phyloP scores from a whole-genome alignment of 192 early-diverging fungal species.

The Umbelopsis sp. region DNA sequence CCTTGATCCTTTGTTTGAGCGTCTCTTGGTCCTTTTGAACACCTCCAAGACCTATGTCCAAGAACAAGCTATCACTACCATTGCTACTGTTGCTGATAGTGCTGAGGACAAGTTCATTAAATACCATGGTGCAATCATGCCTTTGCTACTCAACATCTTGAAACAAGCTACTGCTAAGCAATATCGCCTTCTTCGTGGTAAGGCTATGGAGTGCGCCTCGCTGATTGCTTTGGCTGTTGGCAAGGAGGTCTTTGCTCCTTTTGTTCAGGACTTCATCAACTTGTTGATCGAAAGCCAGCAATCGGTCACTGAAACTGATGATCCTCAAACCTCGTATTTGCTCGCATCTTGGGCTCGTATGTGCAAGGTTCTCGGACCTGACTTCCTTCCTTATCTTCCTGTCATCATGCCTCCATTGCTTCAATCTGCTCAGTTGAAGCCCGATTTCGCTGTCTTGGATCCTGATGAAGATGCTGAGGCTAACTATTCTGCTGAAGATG shows the following conservation, averaged over 20 bases:
- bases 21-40: constrained; percentile 81
- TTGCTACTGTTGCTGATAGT: constrained; percentile 95
- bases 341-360: constrained; percentile 95
- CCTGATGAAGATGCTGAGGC: constrained; percentile 72
- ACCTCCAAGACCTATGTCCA: constrained; percentile 91
- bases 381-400: constrained; percentile 92
- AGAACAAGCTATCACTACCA: constrained; percentile 98
- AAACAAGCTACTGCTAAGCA: constrained; percentile 82
- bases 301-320: constrained; percentile 83
- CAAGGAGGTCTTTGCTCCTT: constrained; percentile 80
- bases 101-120: constrained; percentile 89
- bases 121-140: constrained; percentile 96
- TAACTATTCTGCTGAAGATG: constrained; percentile 93
- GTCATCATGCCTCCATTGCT: constrained; percentile 94
- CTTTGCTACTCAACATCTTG: constrained; percentile 88
- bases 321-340: constrained; percentile 92
- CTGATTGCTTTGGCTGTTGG: constrained; percentile 94
- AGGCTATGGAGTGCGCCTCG: constrained; percentile 97
- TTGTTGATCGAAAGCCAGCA: constrained; percentile 82
- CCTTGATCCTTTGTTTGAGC: constrained; percentile 87
- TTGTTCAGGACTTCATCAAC: constrained; percentile 80
- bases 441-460: constrained; percentile 90
- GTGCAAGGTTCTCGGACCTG: constrained; percentile 90
- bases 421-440: constrained; percentile 82
- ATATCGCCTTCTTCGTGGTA: constrained; percentile 90